Evolutionary conservation across 306 rosid genomes (phyloP), one percentile per base, ranked within the genome.

Genomic region (Leucaena leucocephala): DNA sequence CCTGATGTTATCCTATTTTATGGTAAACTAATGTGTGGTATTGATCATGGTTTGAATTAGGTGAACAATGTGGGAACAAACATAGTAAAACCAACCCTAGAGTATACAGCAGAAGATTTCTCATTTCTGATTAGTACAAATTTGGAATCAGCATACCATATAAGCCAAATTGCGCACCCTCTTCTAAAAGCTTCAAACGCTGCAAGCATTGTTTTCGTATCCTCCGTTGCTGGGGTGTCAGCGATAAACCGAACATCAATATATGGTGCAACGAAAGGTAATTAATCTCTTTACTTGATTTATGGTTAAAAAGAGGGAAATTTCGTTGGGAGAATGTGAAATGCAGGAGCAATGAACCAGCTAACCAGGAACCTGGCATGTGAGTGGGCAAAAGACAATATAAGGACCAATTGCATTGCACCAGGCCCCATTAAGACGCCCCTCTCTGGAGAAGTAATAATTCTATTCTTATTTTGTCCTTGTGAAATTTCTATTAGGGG

Each of bases 381-480:
- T 44, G 92, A 85, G 16, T 88, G 92, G 94, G 92, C 89, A 50
- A 85, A 86, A 63, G 89, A 88, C 33, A 86, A 90, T 2, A 86
- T 83, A 50, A 86, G 92, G 78, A 77, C 72, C 16, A 90, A 88
- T 35, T 79, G 86, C 11, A 79, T 88, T 71, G 91, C 92, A 19
- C 94, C 92, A 7, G 85, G 89, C 71, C 33, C 49, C 16, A 86
- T 71, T 35, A 77, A 22, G 77, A 88, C 92, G 3, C 80, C 86
- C 34, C 72, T 72, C 0, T 17, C 0, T 44, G 88, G 78, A 9
- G 0, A 5, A 12, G 86, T 79, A 76, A 19, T 22, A 0, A 21
- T 58, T 58, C 15, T 58, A 22, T 58, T 9, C 15, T 6, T 21
- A 10, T 58, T 9, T 7, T 9, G 14, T 3, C 15, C 4, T 14